These are phyloP conservation scores for Trypanosoma cruzi DNA, from an alignment of 208 protist genomes.

Conservation along the genomic window DNA sequence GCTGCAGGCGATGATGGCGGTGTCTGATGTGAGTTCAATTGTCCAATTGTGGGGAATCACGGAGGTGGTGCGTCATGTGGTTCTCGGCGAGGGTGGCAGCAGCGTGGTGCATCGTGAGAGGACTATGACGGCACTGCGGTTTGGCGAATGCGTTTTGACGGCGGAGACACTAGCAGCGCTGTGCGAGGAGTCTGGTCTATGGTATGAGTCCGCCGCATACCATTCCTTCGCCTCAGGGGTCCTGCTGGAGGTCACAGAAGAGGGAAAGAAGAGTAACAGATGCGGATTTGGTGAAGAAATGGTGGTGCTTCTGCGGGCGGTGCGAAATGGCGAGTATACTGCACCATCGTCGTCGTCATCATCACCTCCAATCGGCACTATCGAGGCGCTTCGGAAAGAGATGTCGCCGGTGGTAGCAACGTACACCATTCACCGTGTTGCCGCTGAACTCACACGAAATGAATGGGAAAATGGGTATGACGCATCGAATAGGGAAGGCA, in stretches of 20 bases:
- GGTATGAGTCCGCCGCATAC: slow-evolving; percentile 28
- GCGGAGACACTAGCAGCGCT: slow-evolving; percentile 1
- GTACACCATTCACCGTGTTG: slow-evolving; percentile 15
- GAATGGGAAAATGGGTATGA: slow-evolving; percentile 2
- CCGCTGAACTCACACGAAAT: slow-evolving; percentile 1
- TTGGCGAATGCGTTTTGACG: slow-evolving; percentile 15
- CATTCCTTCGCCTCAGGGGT: not conserved
- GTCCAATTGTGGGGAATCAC: not conserved
- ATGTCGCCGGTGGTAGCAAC: slow-evolving; percentile 14
- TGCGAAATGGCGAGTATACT: slow-evolving; percentile 3
- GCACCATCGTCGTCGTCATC: no score
- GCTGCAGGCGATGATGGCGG: slow-evolving; percentile 7
- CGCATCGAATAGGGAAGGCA: not conserved
- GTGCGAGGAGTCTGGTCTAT: slow-evolving; percentile 21
- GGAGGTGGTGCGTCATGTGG: slow-evolving; percentile 10
- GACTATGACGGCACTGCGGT: slow-evolving; percentile 6
- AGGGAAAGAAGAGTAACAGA: not conserved
- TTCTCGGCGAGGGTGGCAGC: not conserved
- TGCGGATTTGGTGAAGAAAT: slow-evolving; percentile 10
- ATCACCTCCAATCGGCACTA: not conserved
- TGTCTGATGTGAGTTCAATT: not conserved
- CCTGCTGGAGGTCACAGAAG: not conserved
- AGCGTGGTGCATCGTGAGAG: not conserved
- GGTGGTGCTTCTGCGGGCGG: not conserved
- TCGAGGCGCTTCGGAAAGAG: slow-evolving; percentile 6